phyloP scores from a whole-genome alignment of 805 yeast genomes.

The Metschnikowia lachancei region DNA sequence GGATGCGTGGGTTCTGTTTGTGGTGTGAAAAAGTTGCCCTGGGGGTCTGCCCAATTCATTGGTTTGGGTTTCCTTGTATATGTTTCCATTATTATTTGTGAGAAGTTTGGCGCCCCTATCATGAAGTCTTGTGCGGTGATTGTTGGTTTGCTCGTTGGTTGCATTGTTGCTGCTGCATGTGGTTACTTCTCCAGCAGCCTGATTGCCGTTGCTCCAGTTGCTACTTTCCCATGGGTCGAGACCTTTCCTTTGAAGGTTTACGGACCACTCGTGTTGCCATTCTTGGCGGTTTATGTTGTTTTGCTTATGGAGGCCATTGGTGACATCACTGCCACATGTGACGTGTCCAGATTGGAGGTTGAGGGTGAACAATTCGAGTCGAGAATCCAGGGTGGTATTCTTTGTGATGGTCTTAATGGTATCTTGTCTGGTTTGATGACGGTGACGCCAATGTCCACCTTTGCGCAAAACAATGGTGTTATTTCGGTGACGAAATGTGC shows the following conservation, averaged over 20 bases:
- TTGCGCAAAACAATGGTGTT: slow-evolving; percentile 95
- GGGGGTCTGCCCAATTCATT: slow-evolving; percentile 85
- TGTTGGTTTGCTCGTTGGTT: slow-evolving; percentile 78
- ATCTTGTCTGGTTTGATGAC: slow-evolving; percentile 74
- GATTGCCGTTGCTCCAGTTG: slow-evolving; percentile 74
- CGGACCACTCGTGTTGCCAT: slow-evolving; percentile 84
- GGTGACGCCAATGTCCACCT: slow-evolving; percentile 84
- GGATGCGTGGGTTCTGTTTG: slow-evolving; percentile 46
- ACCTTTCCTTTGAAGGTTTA: slow-evolving; percentile 75
- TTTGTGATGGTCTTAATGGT: slow-evolving; percentile 86
- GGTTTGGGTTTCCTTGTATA: slow-evolving; percentile 87
- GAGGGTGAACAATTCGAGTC: slow-evolving; percentile 81
- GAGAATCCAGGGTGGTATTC: slow-evolving; percentile 87
- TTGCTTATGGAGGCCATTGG: slow-evolving; percentile 93
- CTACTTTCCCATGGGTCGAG: slow-evolving; percentile 82
- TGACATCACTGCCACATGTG: slow-evolving; percentile 91
- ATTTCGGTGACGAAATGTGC: slow-evolving; percentile 92
- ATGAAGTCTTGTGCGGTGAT: slow-evolving; percentile 94
- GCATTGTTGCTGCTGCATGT: slow-evolving; percentile 89
- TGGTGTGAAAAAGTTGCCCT: slow-evolving; percentile 39
- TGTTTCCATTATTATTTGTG: slow-evolving; percentile 68
- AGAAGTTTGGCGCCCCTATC: slow-evolving; percentile 89
- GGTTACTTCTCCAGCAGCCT: slow-evolving; percentile 65
- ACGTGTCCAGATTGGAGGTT: slow-evolving; percentile 80
- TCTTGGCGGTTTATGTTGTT: slow-evolving; percentile 77